These are phyloP conservation scores for Solanum megistacrolobum DNA, from an alignment of 257 asterid genomes.

Conservation along the genomic window DNA sequence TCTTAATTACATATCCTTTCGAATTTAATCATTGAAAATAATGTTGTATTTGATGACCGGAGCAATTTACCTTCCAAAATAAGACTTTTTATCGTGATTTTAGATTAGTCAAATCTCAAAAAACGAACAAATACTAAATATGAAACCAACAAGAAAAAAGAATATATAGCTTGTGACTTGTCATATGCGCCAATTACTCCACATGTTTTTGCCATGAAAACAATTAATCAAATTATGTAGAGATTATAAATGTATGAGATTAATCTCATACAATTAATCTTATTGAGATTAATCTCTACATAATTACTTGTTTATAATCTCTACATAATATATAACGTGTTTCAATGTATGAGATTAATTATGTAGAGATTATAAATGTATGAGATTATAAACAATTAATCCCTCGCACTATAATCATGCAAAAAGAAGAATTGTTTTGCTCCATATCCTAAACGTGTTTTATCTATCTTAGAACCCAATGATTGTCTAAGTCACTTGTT, in stretches of 20 bases:
- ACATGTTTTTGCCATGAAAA: neutral
- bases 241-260: neutral
- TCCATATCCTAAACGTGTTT: neutral
- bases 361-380: neutral
- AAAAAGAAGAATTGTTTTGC: neutral
- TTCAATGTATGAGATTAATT: neutral
- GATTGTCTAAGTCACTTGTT: neutral
- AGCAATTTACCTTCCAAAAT: neutral
- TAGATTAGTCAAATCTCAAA: neutral
- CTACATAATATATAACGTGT: too few relatives aligned
- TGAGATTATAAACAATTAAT: too few relatives aligned
- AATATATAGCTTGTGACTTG: neutral
- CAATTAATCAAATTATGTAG: neutral
- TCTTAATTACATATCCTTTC: neutral
- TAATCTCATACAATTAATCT: too few relatives aligned
- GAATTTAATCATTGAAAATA: neutral
- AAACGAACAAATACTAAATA: too few relatives aligned
- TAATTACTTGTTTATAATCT: too few relatives aligned
- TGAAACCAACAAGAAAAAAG: neutral
- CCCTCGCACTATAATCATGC: neutral
- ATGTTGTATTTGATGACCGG: neutral
- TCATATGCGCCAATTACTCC: neutral
- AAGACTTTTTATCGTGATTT: accelerated
- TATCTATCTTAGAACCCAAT: neutral
- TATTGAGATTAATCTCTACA: too few relatives aligned